Base-by-base conservation (phyloP, 1,284 basidiomycete species). In the Trametes versicolor region DNA sequence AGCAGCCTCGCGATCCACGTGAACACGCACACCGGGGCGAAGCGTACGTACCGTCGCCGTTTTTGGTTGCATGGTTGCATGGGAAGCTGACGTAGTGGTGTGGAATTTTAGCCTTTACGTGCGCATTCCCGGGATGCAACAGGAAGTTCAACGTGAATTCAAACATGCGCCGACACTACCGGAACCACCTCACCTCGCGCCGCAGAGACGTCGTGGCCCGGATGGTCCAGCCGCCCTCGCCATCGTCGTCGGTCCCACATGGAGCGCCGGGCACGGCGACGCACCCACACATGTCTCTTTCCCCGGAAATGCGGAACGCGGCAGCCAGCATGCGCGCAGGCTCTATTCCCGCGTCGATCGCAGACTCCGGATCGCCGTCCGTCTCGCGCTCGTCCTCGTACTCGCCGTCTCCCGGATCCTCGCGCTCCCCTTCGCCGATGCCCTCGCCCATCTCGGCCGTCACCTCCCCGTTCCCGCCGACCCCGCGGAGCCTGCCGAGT, bases 91-190 rank as follows among this genome's bases (percentile, higher is more conserved):
- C 48, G 23, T 47, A 37, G 47, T 39, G 7, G 39, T 39, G 29
- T 51, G 12, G 12, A n/a, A 45, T 25, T 37, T 19, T 60, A 81
- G 79, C 79, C 45, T 79, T 79, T 70, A 65, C 73, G 49, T 81
- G 79, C 60, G 75, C 77, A 15, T 78, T 70, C 70, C 80, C 80
- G 4, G 76, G 77, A 34, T 82, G 81, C 68, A 77, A 76, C 29
- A 76, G 80, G 43, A 70, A 72, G 48, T 82, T 81, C 75, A 80
- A 78, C 71, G 81, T 81, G 37, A 79, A 80, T 66, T 80, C 79
- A n/a, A 81, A 82, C 71, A 80, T 82, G 80, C 78, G 81, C 36
- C 73, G 81, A 23, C 80, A 82, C 69, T 77, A 77, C 64, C 74
- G 80, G 37, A 78, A 76, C 67, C 80, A 81, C 68, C 70, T 71